Conservation (phyloP, 164 flowering plant species). For the Paratinospora sagittata region DNA sequence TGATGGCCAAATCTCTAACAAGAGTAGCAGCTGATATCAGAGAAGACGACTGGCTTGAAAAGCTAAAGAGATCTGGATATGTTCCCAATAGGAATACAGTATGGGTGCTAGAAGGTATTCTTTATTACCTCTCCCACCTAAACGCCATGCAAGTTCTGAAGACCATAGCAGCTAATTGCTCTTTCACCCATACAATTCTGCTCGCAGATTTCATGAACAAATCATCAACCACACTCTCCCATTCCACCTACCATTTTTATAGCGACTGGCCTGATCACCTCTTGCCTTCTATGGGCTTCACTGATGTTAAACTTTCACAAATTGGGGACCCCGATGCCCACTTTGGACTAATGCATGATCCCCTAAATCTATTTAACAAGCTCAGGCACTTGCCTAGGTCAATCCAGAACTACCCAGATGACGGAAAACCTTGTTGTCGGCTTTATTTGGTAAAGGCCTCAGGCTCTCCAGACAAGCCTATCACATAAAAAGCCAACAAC, state of each 20-base stretch:
- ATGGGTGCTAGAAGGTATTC: conserved; percentile 86
- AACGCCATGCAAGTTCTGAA: conserved; percentile 68
- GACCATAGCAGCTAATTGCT: conserved; percentile 53
- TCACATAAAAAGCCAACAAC: conserved; percentile 17
- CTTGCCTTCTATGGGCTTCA: conserved; percentile 76
- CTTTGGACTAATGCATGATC: conserved; percentile 76
- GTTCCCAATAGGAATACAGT: conserved; percentile 61
- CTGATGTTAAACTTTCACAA: conserved; percentile 71
- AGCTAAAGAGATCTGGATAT: conserved; percentile 67
- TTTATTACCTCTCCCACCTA: conserved; percentile 59
- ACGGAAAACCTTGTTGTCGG: conserved; percentile 78
- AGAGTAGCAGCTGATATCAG: conserved; percentile 77
- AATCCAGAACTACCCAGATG: conserved; percentile 67
- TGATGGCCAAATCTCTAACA: conserved; percentile 64
- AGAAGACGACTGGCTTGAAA: conserved; percentile 61
- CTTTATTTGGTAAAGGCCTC: conserved; percentile 78
- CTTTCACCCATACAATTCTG: conserved; percentile 53
- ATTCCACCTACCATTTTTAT: conserved; percentile 61
- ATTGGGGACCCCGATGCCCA: conserved; percentile 92
- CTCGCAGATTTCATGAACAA: conserved; percentile 92
- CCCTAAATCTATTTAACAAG: conserved; percentile 71
- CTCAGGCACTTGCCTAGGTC: conserved; percentile 74
- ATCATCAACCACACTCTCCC: conserved; percentile 55
- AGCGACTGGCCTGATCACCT: conserved; percentile 93
- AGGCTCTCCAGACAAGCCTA: conserved; percentile 46